Percentiles rank a stretch among this genome's conserved stretches.
Evolutionary conservation across 2,329 filamentous ascomycete species (phyloP).

Genomic region (Paraconiothyrium sp.): DNA sequence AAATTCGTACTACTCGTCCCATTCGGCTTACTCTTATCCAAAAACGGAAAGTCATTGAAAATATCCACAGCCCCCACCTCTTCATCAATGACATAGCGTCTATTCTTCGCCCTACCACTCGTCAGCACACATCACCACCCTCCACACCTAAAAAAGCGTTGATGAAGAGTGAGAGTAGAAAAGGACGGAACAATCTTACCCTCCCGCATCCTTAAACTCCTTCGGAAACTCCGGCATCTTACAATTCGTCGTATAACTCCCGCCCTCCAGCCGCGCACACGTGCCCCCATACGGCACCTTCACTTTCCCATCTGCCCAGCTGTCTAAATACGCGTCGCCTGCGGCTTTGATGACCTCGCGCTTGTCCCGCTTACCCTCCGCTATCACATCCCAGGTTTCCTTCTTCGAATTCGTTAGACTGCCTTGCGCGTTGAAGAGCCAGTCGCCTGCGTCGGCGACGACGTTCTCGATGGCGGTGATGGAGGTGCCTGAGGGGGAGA

Average conservation of each 20-base stretch:
- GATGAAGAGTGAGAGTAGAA: neutral
- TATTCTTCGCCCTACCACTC: slow-evolving; percentile 21
- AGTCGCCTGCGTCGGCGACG: slow-evolving; percentile 31
- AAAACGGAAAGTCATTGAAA: slow-evolving; percentile 40
- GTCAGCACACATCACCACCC: neutral
- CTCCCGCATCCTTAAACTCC: slow-evolving; percentile 21
- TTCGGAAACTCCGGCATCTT: slow-evolving; percentile 37
- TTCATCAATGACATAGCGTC: slow-evolving; percentile 38
- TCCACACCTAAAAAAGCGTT: too few relatives aligned
- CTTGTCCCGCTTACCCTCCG: slow-evolving; percentile 22
- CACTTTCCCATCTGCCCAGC: slow-evolving; percentile 33
- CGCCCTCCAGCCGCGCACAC: slow-evolving; percentile 39
- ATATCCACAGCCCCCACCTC: slow-evolving; percentile 32
- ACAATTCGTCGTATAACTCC: slow-evolving; percentile 36
- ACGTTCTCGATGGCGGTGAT: slow-evolving; percentile 27
- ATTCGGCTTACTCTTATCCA: slow-evolving; percentile 35
- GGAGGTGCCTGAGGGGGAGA: slow-evolving; percentile 17
- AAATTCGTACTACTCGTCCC: slow-evolving; percentile 36
- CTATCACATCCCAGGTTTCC: slow-evolving; percentile 29
- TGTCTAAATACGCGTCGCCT: slow-evolving; percentile 37
- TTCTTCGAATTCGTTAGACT: slow-evolving; percentile 21
- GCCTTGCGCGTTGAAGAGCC: slow-evolving; percentile 33
- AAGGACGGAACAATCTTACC: neutral
- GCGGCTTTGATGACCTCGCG: slow-evolving; percentile 32
- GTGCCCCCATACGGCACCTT: slow-evolving; percentile 37